These are phyloP conservation scores for Solanum rostratum DNA, from an alignment of 257 asterid species.

Conservation along the genomic window DNA sequence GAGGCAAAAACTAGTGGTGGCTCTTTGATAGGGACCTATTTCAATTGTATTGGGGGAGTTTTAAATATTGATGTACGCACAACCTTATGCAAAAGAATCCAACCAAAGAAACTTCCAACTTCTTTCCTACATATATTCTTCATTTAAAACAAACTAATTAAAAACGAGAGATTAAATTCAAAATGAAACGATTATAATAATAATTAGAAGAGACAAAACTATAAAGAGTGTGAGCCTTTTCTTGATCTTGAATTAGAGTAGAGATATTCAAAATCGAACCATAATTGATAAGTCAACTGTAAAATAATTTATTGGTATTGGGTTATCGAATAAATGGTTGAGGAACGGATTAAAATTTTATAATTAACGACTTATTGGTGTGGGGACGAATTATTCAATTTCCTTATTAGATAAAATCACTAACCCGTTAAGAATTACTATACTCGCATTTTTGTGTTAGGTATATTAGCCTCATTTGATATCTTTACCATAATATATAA, in stretches of 20 bases:
- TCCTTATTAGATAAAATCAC: too few species aligned
- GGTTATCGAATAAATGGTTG: too few species aligned
- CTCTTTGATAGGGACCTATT: background rate
- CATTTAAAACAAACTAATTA: background rate
- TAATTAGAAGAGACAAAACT: background rate
- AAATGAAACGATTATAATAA: background rate
- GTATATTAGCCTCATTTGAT: too few species aligned
- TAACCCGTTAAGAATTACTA: too few species aligned
- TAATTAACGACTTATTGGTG: too few species aligned
- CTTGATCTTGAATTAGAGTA: background rate
- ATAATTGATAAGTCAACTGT: too few species aligned
- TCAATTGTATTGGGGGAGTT: background rate
- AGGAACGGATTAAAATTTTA: too few species aligned
- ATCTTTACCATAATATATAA: too few species aligned
- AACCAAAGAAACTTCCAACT: background rate
- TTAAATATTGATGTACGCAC: background rate
- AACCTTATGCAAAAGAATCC: background rate
- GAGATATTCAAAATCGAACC: too few species aligned
- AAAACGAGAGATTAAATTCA: background rate
- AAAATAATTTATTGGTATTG: too few species aligned
- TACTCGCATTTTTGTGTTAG: too few species aligned
- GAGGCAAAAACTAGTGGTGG: background rate
- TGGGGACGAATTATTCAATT: too few species aligned
- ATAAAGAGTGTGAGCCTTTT: background rate
- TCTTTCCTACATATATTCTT: background rate